Conservation (phyloP, 768 basidiomycete genomes). For the Lepiota brunneoincarnata region DNA sequence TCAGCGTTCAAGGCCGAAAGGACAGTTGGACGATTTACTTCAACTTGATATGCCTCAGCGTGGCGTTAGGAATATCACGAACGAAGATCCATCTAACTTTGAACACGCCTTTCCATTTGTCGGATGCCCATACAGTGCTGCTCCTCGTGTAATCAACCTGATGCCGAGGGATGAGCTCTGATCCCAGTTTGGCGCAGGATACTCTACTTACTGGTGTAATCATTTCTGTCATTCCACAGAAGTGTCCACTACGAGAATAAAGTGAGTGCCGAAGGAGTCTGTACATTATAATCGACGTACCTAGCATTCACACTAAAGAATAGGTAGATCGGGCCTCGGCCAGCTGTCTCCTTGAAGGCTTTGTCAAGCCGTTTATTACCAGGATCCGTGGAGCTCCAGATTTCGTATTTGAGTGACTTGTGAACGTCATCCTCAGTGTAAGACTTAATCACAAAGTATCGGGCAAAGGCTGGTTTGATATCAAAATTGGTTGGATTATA, state of each 20-base stretch:
- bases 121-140: conserved; percentile 97
- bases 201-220: conserved; percentile 69
- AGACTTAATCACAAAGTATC: conserved; percentile 97
- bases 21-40: conserved; percentile 46
- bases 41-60: conserved; percentile 83
- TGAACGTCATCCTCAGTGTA: conserved; percentile 99
- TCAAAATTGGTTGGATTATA: conserved; percentile 91
- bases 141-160: conserved; percentile 91
- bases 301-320: conserved; percentile 97
- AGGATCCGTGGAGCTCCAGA: conserved; percentile 96
- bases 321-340: conserved; percentile 92
- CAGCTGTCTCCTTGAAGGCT: conserved; percentile 93
- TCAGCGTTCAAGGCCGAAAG: conserved; percentile 14
- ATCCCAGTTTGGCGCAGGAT: neutral
- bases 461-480: conserved; percentile 73
- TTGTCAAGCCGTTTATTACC: conserved; percentile 97
- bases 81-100: conserved; percentile 98
- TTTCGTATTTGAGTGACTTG: conserved; percentile 96
- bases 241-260: conserved; percentile 68
- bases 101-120: conserved; percentile 99
- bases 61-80: conserved; percentile 90
- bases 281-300: conserved; percentile 31
- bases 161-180: conserved; percentile 1
- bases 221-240: conserved; percentile 99
- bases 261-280: neutral